These are phyloP conservation scores for Coemansia sp. DNA, from an alignment of 192 early-diverging fungal species.

Conservation along the genomic window DNA sequence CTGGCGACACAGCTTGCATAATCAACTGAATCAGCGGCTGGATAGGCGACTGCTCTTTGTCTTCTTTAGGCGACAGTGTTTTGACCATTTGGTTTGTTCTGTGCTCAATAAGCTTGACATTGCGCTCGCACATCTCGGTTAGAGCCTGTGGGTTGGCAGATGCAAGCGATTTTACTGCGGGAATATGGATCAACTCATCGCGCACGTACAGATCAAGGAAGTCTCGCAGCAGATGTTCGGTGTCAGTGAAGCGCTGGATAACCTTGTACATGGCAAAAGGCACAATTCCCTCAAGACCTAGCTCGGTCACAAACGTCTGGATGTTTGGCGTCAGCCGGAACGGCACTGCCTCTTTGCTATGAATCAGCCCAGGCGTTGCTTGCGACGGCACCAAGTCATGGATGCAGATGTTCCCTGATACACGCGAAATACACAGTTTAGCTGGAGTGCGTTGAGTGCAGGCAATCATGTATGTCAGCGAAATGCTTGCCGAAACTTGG, in stretches of 20 bases:
- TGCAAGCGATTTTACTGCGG: constrained; percentile 57
- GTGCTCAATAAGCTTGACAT: constrained; percentile 42
- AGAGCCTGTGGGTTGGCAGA: constrained; percentile 35
- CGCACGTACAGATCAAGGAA: constrained; percentile 92
- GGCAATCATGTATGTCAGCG: constrained; percentile 89
- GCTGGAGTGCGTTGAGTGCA: constrained; percentile 83
- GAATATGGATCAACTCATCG: constrained; percentile 86
- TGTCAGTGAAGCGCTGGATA: constrained; percentile 75
- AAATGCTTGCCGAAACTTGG: constrained; percentile 84
- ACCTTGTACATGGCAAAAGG: constrained; percentile 80
- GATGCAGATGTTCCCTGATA: constrained; percentile 83
- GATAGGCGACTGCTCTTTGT: constrained; percentile 51
- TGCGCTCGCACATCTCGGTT: constrained; percentile 53
- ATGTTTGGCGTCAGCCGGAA: constrained; percentile 98
- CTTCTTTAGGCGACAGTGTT: constrained; percentile 38
- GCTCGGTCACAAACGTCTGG: constrained; percentile 89
- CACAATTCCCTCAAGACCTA: constrained; percentile 93
- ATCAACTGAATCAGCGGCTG: constrained; percentile 91
- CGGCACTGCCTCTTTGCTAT: constrained; percentile 83
- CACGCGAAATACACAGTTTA: constrained; percentile 83
- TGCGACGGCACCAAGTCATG: constrained; percentile 76
- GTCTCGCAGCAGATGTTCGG: constrained; percentile 87
- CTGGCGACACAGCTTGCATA: constrained; percentile 83
- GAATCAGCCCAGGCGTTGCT: constrained; percentile 57
- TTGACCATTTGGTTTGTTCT: constrained; percentile 38